Base-by-base conservation (phyloP, 202 grass and related monocot genomes). In the Zizania palustris region DNA sequence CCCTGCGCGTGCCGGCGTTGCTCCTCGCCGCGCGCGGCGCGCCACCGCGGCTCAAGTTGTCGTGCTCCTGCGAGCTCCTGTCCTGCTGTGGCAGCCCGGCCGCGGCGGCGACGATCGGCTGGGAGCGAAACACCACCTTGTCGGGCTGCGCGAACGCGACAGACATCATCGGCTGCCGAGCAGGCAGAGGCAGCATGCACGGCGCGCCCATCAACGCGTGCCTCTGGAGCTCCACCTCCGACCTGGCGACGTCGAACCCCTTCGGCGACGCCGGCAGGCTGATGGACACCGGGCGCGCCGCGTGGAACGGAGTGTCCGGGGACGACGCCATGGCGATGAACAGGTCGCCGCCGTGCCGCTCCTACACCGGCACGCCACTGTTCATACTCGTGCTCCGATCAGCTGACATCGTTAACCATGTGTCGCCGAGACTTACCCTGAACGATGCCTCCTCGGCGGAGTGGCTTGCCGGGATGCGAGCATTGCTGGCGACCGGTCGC, bases 231-330 rank as follows among this genome's bases (percentile, higher is more conserved):
- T 65, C 56, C 54, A 53, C 37, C 9, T 67, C 20, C 51, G 45
- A 34, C 50, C 76, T 59, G 39, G 56, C 71, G 34, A 58, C 34
- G 38, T 72, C 65, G 61, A 87, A 73, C 66, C 73, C 45, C 9
- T 72, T 84, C 42, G 93, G 90, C 16, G 93, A 93, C n/a, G 85
- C 67, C 22, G 93, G 93, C 77, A 97, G 40, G 68, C 90, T 93
- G 80, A 93, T 79, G 14, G 88, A 93, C 2, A 77, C 49, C 50
- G 79, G 73, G n/a, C 55, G 82, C 36, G 74, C 69, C 18, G 56
- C 76, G 9, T 75, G 79, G 55, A 59, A 49, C 38, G 56, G 64
- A 33, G 85, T 80, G 35, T 85, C 64, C 7, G 35, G 41, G 9
- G 53, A 63, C 44, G 59, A 16, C 22, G 60, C 42, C 10, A 39